Evolutionary conservation across 305 asterid species (phyloP), one percentile per base, ranked within the genome.

Genomic region (Plantago coronopus): DNA sequence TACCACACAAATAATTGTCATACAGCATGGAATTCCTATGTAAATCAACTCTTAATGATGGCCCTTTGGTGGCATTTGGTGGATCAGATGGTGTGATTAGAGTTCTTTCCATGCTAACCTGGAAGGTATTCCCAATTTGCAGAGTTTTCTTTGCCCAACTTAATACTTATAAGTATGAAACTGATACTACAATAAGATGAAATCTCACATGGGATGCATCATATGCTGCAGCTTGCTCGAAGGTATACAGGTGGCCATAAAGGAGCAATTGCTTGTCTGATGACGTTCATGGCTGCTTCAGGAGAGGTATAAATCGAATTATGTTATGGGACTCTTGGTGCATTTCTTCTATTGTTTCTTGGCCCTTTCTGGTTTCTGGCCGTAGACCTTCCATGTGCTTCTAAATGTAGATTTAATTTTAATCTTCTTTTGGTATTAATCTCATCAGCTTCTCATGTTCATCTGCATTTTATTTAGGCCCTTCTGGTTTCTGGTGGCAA

Each of bases 51-150:
- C 80, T 82, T 67, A 84, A 74, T 66, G 99, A 94, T 74, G 99
- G 96, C 29, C 99, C 99, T 76, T 90, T 89, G 67, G 97, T 94
- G 74, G 99, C 99, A 61, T 94, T 94, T 81, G 99, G 99, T 78
- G 90, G 90, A 48, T 89, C 99, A 46, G 97, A 94, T 67, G 99
- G 99, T 65, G 97, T 87, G 61, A 93, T 93, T 66, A 87, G 99
- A 85, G 97, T 94, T 71, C 99, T 94, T 68, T 94, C 99, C 61
- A 94, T 94, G 99, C 76, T 94, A 58, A 85, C 95, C 34, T 94
- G 99, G 99, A 94, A 94, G 99, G 97, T 94, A 54, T 70, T 34
- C 56, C 61, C 48, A 49, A 29, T 54, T 63, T 70, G 57, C 60
- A 23, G 49, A 38, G 34, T 48, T 13, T 71, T 58, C 54, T 68